phyloP scores from a whole-genome alignment of 1,284 basidiomycete genomes.

The Melampsora americana region DNA sequence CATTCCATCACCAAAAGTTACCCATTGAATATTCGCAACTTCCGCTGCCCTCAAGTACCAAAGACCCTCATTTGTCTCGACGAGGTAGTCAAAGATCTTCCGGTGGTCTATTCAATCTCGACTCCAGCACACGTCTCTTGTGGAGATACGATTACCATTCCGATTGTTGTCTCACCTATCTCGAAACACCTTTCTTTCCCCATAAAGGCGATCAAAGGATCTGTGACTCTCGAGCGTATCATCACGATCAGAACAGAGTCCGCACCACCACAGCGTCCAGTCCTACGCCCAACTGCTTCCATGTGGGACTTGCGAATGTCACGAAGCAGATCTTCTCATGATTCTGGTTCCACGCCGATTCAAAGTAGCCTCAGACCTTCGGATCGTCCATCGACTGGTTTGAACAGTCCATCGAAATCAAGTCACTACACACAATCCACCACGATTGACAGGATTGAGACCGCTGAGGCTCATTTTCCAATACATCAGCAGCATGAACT shows the following conservation, averaged over 20 bases:
- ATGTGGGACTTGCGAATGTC: background rate
- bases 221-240: background rate
- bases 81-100: background rate
- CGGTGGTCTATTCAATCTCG: conserved; percentile 25
- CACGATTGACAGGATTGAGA: background rate
- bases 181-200: background rate
- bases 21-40: conserved; percentile 21
- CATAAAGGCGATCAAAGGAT: background rate
- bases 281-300: background rate
- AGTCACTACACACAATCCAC: background rate
- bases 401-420: background rate
- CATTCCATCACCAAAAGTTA: conserved; percentile 18
- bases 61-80: conserved; percentile 13
- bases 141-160: conserved; percentile 13
- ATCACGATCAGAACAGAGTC: background rate
- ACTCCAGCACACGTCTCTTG: conserved; percentile 18
- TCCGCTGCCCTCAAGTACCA: background rate
- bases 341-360: background rate
- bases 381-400: background rate
- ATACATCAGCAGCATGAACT: background rate
- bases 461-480: background rate
- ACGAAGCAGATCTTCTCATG: background rate
- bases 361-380: background rate
- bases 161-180: background rate
- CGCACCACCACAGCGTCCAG: background rate